Conservation (phyloP, 1,139 yeast genomes). For the Geotrichum restrictum region DNA sequence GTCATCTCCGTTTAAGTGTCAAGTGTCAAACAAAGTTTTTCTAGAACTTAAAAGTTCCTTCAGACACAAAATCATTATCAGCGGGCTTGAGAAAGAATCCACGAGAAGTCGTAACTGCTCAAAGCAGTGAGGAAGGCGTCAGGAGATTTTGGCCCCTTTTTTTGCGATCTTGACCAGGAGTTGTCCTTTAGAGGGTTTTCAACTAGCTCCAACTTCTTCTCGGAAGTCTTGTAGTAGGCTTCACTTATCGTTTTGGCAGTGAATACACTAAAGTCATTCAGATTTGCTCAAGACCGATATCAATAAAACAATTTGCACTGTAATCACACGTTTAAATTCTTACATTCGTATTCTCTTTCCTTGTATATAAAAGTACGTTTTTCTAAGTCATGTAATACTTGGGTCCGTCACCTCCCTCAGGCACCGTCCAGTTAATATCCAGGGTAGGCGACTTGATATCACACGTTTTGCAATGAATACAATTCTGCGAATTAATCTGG, state of each 20-base stretch:
- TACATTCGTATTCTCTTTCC: too few relatives aligned
- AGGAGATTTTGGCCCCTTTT: background rate
- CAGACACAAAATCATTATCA: conserved; percentile 11
- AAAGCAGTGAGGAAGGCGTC: conserved; percentile 3
- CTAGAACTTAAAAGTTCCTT: conserved; percentile 7
- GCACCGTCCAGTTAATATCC: conserved; percentile 91
- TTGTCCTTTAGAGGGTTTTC: background rate
- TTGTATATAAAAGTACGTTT: background rate
- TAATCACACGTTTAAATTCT: too few relatives aligned
- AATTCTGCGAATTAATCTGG: conserved; percentile 91
- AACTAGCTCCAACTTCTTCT: background rate
- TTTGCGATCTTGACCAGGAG: conserved; percentile 1
- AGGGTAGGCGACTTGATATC: conserved; percentile 94
- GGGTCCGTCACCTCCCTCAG: conserved; percentile 98
- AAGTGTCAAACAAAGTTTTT: too few relatives aligned
- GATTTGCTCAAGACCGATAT: too few relatives aligned
- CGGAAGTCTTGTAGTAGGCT: background rate
- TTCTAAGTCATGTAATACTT: conserved; percentile 70
- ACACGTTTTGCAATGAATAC: conserved; percentile 97
- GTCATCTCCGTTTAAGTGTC: too few relatives aligned
- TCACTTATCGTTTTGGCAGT: background rate
- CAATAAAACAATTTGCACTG: too few relatives aligned
- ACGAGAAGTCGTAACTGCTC: background rate
- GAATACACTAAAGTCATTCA: too few relatives aligned
- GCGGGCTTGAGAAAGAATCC: background rate